Base-by-base conservation (phyloP, 768 basidiomycete species). In the Glaciozyma martinii region DNA sequence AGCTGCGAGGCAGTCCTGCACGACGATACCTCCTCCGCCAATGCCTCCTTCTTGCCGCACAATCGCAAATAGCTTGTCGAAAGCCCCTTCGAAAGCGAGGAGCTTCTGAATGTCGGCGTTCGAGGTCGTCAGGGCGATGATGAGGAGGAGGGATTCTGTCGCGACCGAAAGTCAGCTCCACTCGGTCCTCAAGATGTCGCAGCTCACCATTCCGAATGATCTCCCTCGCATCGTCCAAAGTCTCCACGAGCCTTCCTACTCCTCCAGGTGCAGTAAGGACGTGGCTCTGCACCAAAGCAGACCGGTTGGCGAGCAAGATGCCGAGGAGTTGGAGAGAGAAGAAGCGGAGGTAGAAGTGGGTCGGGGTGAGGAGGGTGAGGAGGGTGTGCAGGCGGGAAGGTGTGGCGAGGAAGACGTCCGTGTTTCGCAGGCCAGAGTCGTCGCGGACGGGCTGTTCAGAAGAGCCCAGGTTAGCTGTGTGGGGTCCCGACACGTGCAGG, bases 101-200 rank as follows among this genome's bases (percentile, higher is more conserved):
- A 97, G 85, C 77, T 97, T 98, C 74, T 97, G 94, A 43, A 99
- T 89, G 75, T 97, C 90, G 33, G 71, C 83, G 71, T 88, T 97
- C 71, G 92, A 87, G 0, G 85, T 84, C 44, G 88, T 84, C 19
- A 99, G 80, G 8, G 84, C 79, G 66, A 93, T 88, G 42, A 92
- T 81, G 78, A 93, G 84, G 21, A 85, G 80, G 46, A 95, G 84
- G 29, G 85, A 86, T 82, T 97, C 90, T 89, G 77, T 71, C 1
- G 8, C 2, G 33, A 0, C 21, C n/a, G 25, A 2, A 7, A 16
- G 6, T 57, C 42, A 57, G 56, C 32, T 57, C 56, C n/a, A 13
- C 5, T 6, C 30, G 19, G 32, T 15, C 2, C 30, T 23, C 16
- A 13, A 23, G 5, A 18, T 3, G 50, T 18, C 25, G 4, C 6